A percentile compares a stretch with the other conserved stretches of the same genome.
These are phyloP conservation scores for Monosporozyma unispora DNA, from an alignment of 805 yeast species.

Conservation along the genomic window DNA sequence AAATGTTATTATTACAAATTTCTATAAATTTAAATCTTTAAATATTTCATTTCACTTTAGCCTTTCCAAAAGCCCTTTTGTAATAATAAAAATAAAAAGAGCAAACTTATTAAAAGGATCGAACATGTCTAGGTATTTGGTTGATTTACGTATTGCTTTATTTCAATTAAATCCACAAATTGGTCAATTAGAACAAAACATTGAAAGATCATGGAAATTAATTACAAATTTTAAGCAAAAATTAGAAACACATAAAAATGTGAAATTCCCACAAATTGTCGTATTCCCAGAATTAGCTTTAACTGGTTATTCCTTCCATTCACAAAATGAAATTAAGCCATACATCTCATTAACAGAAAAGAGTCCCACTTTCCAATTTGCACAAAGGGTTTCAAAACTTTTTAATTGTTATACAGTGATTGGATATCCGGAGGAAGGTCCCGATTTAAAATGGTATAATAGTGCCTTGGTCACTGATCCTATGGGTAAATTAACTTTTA, in stretches of 20 bases:
- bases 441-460: conserved; percentile 42
- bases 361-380: conserved; percentile 50
- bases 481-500: conserved; percentile 46
- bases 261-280: conserved; percentile 47
- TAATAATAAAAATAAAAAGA: neutral
- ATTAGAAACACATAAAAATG: neutral
- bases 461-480: conserved; percentile 60
- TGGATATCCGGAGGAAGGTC: conserved; percentile 66
- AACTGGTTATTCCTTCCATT: conserved; percentile 69
- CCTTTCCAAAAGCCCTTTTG: no score
- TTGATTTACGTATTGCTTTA: conserved; percentile 51
- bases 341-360: conserved; percentile 37
- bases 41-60: no score
- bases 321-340: conserved; percentile 42
- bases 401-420: conserved; percentile 58
- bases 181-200: conserved; percentile 50
- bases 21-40: no score
- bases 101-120: no score
- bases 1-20: no score
- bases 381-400: conserved; percentile 40
- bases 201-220: conserved; percentile 37
- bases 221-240: conserved; percentile 25
- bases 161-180: conserved; percentile 60
- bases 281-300: conserved; percentile 78
- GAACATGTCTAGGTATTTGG: conserved; percentile 14